Evolutionary conservation across 2,329 filamentous ascomycete species (phyloP).

Genomic region (Bisporella sp.): DNA sequence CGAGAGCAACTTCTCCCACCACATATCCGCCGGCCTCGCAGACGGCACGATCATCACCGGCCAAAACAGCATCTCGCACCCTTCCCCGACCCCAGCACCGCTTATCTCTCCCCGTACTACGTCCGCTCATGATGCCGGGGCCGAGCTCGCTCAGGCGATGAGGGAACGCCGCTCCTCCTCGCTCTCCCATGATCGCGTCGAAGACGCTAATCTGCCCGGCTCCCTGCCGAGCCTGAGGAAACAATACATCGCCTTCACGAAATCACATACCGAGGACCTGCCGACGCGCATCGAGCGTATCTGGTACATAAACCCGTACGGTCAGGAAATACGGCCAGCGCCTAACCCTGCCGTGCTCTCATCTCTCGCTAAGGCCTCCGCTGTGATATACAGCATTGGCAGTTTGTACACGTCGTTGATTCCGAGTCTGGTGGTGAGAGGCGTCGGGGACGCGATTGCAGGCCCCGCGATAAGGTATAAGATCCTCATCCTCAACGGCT

Average conservation of each 20-base stretch:
- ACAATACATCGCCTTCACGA: conserved; percentile 77
- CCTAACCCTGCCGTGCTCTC: conserved; percentile 57
- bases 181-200: conserved; percentile 56
- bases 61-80: conserved; percentile 89
- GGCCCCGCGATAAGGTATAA: conserved; percentile 43
- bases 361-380: conserved; percentile 9
- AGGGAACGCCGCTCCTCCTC: conserved; percentile 26
- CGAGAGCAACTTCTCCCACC: conserved; percentile 91
- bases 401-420: conserved; percentile 86
- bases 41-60: conserved; percentile 77
- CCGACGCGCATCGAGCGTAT: conserved; percentile 71
- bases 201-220: conserved; percentile 76
- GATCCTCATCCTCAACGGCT: conserved; percentile 70
- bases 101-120: neutral
- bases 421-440: conserved; percentile 71
- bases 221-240: conserved; percentile 73
- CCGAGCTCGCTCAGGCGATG: conserved; percentile 10
- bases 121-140: conserved; percentile 3
- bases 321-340: conserved; percentile 84
- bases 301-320: conserved; percentile 98
- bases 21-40: conserved; percentile 77
- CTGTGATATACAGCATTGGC: conserved; percentile 88
- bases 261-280: conserved; percentile 67
- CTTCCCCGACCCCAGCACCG: conserved; percentile 30
- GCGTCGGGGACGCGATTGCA: conserved; percentile 61